Evolutionary conservation across 345 rosid genomes (phyloP).

Genomic region (Lepidium aucheri): DNA sequence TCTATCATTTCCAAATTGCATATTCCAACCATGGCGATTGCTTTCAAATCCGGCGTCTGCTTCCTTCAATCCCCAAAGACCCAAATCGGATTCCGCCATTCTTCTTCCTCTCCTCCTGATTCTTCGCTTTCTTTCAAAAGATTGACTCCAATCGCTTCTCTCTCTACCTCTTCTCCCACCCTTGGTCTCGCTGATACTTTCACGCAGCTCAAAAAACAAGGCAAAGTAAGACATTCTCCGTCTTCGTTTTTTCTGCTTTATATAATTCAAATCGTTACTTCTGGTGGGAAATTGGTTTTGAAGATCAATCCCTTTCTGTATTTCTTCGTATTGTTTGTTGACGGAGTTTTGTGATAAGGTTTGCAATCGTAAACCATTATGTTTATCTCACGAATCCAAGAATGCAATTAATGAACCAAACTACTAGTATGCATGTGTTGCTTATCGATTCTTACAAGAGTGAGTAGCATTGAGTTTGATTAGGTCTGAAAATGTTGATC

Average conservation of each 20-base stretch:
- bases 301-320: not conserved
- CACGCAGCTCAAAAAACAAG: slow-evolving; percentile 48
- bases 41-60: slow-evolving; percentile 23
- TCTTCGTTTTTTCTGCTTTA: not conserved
- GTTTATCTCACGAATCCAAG: not conserved
- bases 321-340: not conserved
- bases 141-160: slow-evolving; percentile 42
- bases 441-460: not conserved
- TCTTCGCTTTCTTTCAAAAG: slow-evolving; percentile 37
- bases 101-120: slow-evolving; percentile 12
- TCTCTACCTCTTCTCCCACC: slow-evolving; percentile 32
- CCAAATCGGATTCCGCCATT: slow-evolving; percentile 19
- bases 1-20: not conserved
- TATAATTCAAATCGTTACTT: not conserved
- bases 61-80: slow-evolving; percentile 25
- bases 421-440: not conserved
- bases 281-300: not conserved
- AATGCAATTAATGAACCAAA: not conserved
- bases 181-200: slow-evolving; percentile 66
- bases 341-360: not conserved
- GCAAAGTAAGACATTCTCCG: slow-evolving; percentile 42
- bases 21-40: slow-evolving; percentile 14
- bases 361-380: not conserved
- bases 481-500: not conserved
- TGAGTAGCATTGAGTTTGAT: not conserved